Base-by-base conservation (phyloP, 805 yeast genomes). In the Barnettozyma sp. region DNA sequence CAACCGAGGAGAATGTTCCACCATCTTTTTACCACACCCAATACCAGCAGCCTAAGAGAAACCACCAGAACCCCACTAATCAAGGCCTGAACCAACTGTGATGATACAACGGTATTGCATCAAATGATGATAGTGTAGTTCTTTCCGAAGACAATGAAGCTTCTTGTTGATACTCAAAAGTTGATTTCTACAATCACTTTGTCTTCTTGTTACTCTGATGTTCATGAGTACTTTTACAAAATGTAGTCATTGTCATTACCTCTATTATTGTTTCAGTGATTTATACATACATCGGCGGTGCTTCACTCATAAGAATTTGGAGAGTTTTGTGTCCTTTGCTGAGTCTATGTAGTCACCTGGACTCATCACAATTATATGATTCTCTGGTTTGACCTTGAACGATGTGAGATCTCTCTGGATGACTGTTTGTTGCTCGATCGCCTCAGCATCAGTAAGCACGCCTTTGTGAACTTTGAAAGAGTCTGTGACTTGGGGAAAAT, bases 321-420 rank as follows among this genome's bases (percentile, higher is more conserved):
- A 44, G 2, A 65, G 54, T 28, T 52, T 52, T 6, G 60, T 60
- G n/a, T 54, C 59, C 34, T 55, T 56, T 3, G 69, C 69, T 6
- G 62, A 60, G 7, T 53, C 58, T 8, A 50, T 54, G 20, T 61
- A 51, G 12, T 62, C 67, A 12, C 70, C 70, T 2, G 70, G 66
- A 3, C 40, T 53, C 23, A 60, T 64, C 13, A 63, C 63, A 11
- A 65, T 55, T 5, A 61, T 40, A 39, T 65, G 68, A 8, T 46
- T 39, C 11, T 56, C 58, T 10, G 64, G 59, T 4, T 55, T 48
- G 4, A 62, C 52, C 28, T 45, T 47, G 34, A 54, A 61, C 11
- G 50, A 48, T 5, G 43, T 16, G 5, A 52, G 36, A 18, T 61
- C 55, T 33, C 52, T 43, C 35, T 53, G 55, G 18, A 54, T 46